Evolutionary conservation across 2,329 filamentous ascomycete genomes (phyloP).

Genomic region (Colletotrichum plurivorum): DNA sequence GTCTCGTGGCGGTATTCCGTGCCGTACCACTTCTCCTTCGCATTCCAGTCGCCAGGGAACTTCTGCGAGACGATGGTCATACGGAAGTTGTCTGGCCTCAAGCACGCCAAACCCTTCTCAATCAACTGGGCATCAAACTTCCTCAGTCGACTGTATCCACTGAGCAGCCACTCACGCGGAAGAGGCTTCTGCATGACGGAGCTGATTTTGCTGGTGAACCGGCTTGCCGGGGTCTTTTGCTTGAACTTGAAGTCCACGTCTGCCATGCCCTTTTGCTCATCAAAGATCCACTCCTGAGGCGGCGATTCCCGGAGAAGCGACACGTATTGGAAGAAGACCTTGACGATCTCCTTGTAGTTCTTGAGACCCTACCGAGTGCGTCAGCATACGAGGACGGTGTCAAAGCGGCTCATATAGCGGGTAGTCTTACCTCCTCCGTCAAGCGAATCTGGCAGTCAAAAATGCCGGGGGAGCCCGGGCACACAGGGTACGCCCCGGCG

Average conservation of each 20-base stretch:
- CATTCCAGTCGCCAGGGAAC: constrained; percentile 86
- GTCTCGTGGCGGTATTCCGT: constrained; percentile 91
- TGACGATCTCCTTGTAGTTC: constrained; percentile 85
- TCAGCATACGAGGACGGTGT: constrained; percentile 18
- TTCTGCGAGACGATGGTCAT: constrained; percentile 87
- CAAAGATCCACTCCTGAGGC: constrained; percentile 93
- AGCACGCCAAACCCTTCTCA: constrained; percentile 77
- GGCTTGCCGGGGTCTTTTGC: constrained; percentile 90
- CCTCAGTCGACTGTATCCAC: constrained; percentile 81
- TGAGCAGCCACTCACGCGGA: constrained; percentile 89
- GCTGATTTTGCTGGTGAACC: constrained; percentile 88
- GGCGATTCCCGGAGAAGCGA: constrained; percentile 84
- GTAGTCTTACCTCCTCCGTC: constrained; percentile 78
- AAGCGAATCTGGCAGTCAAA: constrained; percentile 85
- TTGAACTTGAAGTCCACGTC: constrained; percentile 97
- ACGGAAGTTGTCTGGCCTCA: constrained; percentile 91
- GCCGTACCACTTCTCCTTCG: constrained; percentile 97
- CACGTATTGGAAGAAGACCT: constrained; percentile 92
- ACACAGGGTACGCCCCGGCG: constrained; percentile 81
- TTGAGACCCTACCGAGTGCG: constrained; percentile 70
- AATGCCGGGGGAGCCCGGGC: constrained; percentile 81
- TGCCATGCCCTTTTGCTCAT: constrained; percentile 90
- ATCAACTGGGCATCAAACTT: constrained; percentile 87
- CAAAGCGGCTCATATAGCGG: neutral
- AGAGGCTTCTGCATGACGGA: constrained; percentile 93